phyloP scores from a whole-genome alignment of 345 rosid genomes.

The Lepidium didymum region DNA sequence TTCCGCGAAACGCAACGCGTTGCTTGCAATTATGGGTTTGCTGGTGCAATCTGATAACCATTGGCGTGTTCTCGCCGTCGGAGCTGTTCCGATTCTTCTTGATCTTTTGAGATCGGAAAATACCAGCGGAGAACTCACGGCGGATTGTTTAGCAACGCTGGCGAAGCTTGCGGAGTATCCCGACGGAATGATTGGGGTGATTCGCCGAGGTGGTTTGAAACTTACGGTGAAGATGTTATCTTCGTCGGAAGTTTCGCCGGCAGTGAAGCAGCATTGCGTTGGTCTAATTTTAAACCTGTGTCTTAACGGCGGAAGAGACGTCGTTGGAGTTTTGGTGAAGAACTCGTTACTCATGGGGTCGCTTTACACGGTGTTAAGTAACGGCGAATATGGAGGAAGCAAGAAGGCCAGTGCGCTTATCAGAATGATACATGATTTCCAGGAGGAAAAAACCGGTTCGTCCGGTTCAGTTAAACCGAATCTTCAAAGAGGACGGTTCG shows the following conservation, averaged over 20 bases:
- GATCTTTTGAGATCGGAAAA: constrained; percentile 35
- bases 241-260: constrained; percentile 26
- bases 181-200: constrained; percentile 46
- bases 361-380: constrained; percentile 52
- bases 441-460: constrained; percentile 39
- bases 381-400: constrained; percentile 63
- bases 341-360: constrained; percentile 53
- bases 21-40: constrained; percentile 53
- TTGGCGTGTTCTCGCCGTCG: constrained; percentile 46
- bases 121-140: constrained; percentile 37
- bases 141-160: constrained; percentile 60
- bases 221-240: constrained; percentile 29
- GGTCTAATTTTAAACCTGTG: constrained; percentile 47
- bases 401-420: constrained; percentile 65
- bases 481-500: constrained; percentile 40
- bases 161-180: constrained; percentile 42
- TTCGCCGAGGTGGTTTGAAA: constrained; percentile 40
- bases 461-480: constrained; percentile 30
- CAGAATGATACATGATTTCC: constrained; percentile 58
- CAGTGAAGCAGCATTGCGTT: constrained; percentile 52
- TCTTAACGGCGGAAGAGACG: constrained; percentile 43
- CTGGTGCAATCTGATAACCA: constrained; percentile 40
- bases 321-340: constrained; percentile 29
- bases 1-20: constrained; percentile 60
- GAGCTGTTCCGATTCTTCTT: constrained; percentile 42